Base-by-base conservation (phyloP, 1,284 basidiomycete species). In the Ceratobasidium sp. region DNA sequence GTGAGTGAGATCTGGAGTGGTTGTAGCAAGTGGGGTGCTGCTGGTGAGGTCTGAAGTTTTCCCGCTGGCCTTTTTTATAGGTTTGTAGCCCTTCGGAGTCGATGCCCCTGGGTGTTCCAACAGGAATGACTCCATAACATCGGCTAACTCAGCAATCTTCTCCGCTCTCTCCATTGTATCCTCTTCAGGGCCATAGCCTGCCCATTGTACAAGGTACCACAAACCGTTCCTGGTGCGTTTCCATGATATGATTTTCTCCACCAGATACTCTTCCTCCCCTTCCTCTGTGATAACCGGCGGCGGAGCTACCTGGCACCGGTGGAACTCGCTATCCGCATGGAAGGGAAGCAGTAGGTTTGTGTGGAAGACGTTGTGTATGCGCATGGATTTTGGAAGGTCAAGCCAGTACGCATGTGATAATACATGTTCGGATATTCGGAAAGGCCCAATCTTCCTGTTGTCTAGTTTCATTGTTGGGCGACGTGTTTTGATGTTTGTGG, bases 391-490 rank as follows among this genome's bases (percentile, higher is more conserved):
- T 4, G 54, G 54, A 1, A 67, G 54, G 5, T 67, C 23, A 11
- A 69, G 26, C 9, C 41, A n/a, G 23, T 69, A 59, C 1, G 55
- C 55, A 47, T 73, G 74, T 2, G 38, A 44, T n/a, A 26, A 11
- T 0, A 73, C 44, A 4, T 23, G n/a, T 21, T 73, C 28, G 4
- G 41, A 23, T 18, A 80, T 63, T 1, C 8, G 49, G 73, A 73
- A 80, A 3, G 77, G 79, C 9, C 79, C 79, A 2, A 74, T 38
- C 13, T 28, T 58, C 13, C 64, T 70, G 28, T 66, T 28, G 44
- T 77, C 75, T n/a, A 78, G 74, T 58, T 79, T 78, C 72, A 76
- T 76, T 14, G 75, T 66, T 1, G 77, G 77, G 0, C 77, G 67
- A 4, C 44, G 63, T 0, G 77, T 78, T 0, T n/a, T 43, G 46